Evolutionary conservation across 768 basidiomycete genomes (phyloP), one percentile per base, ranked within the genome.

Genomic region (Boletus subcaerulescens): DNA sequence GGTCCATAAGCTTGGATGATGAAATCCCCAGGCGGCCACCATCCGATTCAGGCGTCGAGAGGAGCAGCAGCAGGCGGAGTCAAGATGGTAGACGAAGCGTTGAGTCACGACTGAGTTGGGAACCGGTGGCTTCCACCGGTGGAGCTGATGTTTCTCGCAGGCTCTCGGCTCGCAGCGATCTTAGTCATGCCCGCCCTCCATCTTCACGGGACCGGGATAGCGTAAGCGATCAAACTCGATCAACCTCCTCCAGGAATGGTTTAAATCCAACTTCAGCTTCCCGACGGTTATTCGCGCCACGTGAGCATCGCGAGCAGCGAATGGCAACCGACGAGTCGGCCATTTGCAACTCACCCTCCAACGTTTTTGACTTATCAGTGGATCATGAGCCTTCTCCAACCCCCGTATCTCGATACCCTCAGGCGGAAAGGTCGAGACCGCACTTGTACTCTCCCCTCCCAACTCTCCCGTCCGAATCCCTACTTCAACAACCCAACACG

Each of bases 11-110:
- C 68, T 61, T 86, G 38, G 80, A 81, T 55, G 81, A 82, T 18
- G 83, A 81, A 31, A 64, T 67, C 12, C 51, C 73, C 32, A 68
- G 71, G 47, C 62, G 74, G 53, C 53, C 59, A 17, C 72, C 65
- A 13, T 70, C 69, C n/a, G 77, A 76, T 36, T 54, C 50, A 43
- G 67, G 50, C 66, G 71, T 60, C 5, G 72, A 73, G 13, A 65
- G 68, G 29, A 74, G 64, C 43, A 77, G 75, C 54, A 76, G 78
- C 18, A 73, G 77, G 60, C 75, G 72, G 54, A 79, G 83, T 60
- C 74, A 75, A n/a, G 84, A 85, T 53, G 83, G 80, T 4, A 71
- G 84, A 56, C 72, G 74, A 54, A 85, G 86, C 57, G 63, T 77
- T 56, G 83, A 78, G 49, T 73, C 74, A 12, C 67, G 78, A 45